Evolutionary conservation across 1,284 basidiomycete genomes (phyloP).

Genomic region (Bondarzewia mesenterica): DNA sequence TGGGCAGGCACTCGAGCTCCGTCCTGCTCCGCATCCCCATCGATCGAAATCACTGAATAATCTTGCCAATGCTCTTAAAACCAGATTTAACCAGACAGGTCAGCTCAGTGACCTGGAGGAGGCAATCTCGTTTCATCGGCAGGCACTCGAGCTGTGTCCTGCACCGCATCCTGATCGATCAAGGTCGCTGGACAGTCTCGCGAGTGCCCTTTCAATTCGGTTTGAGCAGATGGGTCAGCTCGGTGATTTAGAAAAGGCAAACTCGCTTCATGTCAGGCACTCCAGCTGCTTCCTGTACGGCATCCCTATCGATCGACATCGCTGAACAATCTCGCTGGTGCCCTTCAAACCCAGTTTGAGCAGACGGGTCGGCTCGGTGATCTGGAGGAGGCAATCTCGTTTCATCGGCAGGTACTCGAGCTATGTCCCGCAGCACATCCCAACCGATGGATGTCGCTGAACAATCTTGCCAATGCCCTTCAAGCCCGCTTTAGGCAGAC

Average conservation of each 20-base stretch:
- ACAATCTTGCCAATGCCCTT: no score
- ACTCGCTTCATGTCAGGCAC: background rate
- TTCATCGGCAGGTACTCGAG: no score
- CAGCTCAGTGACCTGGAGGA: background rate
- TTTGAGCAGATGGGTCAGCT: background rate
- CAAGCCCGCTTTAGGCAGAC: no score
- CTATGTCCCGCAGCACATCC: no score
- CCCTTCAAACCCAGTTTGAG: no score
- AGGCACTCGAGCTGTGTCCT: background rate
- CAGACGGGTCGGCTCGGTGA: no score
- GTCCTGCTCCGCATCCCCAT: background rate
- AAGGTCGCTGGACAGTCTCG: background rate
- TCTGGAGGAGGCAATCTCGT: no score
- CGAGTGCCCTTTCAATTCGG: background rate
- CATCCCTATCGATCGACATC: background rate
- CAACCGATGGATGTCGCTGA: no score
- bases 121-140: background rate
- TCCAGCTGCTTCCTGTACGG: background rate
- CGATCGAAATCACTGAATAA: background rate
- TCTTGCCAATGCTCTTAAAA: background rate
- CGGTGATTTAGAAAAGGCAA: background rate
- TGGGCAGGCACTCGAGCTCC: background rate
- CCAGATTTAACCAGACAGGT: background rate
- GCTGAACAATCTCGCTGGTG: no score
- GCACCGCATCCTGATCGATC: background rate